Percentiles rank a stretch among this genome's conserved stretches.
These are phyloP conservation scores for Larix sibirica DNA, from an alignment of 83 land plant genomes.

Conservation along the genomic window DNA sequence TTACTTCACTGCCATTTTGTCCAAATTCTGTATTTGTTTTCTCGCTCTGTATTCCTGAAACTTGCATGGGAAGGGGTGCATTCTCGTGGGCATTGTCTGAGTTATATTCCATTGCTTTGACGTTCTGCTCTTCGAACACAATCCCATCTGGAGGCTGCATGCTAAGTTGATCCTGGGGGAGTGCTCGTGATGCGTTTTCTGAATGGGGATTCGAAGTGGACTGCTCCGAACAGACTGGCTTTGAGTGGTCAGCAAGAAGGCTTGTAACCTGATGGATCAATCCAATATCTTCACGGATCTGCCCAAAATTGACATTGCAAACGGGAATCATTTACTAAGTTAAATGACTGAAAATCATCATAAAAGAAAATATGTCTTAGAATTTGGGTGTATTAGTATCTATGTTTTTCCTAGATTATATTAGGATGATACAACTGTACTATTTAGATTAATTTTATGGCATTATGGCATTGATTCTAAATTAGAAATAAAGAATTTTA, in stretches of 20 bases:
- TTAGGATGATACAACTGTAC: no score
- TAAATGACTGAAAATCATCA: no score
- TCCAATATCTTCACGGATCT: conserved; percentile 69
- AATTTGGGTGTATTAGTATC: no score
- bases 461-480: no score
- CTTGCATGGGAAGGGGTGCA: background rate
- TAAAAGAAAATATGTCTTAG: no score
- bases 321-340: no score
- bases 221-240: conserved; percentile 67
- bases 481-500: no score
- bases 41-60: background rate
- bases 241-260: conserved; percentile 53
- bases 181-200: conserved; percentile 17
- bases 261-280: conserved; percentile 47
- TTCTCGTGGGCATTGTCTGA: conserved; percentile 21
- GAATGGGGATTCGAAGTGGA: conserved; percentile 66
- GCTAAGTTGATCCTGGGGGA: conserved; percentile 16
- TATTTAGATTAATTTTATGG: no score
- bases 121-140: conserved; percentile 28
- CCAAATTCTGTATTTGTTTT: conserved; percentile 10
- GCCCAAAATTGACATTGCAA: background rate
- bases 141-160: conserved; percentile 18
- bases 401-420: no score
- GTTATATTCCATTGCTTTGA: conserved; percentile 23
- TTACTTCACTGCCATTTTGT: conserved; percentile 44